Evolutionary conservation across 2,329 filamentous ascomycete genomes (phyloP).

Genomic region (Dichotomopilus funicola): DNA sequence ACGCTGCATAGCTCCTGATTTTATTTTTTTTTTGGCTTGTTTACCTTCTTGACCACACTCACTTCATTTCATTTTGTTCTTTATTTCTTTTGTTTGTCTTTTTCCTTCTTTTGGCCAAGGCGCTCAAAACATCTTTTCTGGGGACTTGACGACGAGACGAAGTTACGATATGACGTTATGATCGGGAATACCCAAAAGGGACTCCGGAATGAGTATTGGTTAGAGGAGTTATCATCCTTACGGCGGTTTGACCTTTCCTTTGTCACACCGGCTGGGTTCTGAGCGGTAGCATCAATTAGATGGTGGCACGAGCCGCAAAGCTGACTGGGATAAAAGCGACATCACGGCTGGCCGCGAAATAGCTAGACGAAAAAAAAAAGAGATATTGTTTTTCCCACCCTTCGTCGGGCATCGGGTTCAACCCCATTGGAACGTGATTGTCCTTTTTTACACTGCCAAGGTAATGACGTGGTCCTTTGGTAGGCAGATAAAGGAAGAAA

Average conservation of each 20-base stretch:
- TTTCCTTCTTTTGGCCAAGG: neutral
- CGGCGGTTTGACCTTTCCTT: neutral
- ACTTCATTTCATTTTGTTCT: neutral
- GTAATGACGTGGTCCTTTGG: no score
- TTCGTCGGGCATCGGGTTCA: no score
- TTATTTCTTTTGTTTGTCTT: neutral
- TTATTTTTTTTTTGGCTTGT: neutral
- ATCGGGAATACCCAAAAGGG: neutral
- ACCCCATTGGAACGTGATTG: no score
- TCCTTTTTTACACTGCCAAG: no score
- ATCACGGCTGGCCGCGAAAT: neutral
- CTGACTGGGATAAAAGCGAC: no score
- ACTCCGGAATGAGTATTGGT: neutral
- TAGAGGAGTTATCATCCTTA: neutral
- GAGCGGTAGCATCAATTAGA: neutral
- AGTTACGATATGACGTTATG: neutral
- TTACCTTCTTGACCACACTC: neutral
- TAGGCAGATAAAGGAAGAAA: no score
- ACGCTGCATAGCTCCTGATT: conserved; percentile 45
- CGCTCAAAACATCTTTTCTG: neutral
- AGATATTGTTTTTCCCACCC: no score
- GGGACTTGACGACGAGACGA: neutral
- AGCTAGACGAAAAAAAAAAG: neutral
- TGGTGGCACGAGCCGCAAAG: neutral
- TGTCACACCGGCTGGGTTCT: neutral